Evolutionary conservation across 352 stramenopile species (phyloP).

Genomic region (Pythium aquatile): DNA sequence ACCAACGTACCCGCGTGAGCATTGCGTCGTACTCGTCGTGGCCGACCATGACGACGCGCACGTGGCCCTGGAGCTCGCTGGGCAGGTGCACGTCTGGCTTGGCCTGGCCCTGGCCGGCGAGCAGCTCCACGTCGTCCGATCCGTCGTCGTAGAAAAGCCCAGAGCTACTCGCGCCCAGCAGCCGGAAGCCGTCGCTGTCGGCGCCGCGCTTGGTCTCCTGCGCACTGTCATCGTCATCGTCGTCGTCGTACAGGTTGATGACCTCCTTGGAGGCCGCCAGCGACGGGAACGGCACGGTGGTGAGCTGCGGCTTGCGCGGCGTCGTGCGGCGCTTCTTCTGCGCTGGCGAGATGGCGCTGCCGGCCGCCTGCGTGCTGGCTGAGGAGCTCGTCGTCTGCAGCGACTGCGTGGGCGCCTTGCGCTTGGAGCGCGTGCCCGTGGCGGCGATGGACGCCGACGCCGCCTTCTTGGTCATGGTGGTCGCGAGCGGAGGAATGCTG

Average conservation of each 20-base stretch:
- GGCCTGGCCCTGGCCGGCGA: background rate
- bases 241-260: conserved; percentile 20
- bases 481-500: too few relatives aligned
- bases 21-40: conserved; percentile 56
- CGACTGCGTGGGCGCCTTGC: conserved; percentile 14
- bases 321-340: conserved; percentile 18
- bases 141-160: background rate
- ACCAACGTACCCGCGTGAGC: conserved; percentile 48
- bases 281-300: conserved; percentile 10
- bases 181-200: conserved; percentile 5
- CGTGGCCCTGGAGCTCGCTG: conserved; percentile 36
- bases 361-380: background rate
- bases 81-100: conserved; percentile 52
- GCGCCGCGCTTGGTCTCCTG: background rate
- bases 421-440: conserved; percentile 25
- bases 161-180: conserved; percentile 1
- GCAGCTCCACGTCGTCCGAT: background rate
- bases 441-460: conserved; percentile 8
- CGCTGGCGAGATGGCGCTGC: conserved; percentile 15
- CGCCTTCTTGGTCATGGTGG: conserved; percentile 16
- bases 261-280: conserved; percentile 14
- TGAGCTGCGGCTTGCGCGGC: conserved; percentile 4
- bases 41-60: conserved; percentile 39
- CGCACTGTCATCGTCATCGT: conserved; percentile 4
- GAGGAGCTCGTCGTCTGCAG: conserved; percentile 1